Evolutionary conservation across 2,329 filamentous ascomycete genomes (phyloP).

Genomic region (Beauveria brongniartii): DNA sequence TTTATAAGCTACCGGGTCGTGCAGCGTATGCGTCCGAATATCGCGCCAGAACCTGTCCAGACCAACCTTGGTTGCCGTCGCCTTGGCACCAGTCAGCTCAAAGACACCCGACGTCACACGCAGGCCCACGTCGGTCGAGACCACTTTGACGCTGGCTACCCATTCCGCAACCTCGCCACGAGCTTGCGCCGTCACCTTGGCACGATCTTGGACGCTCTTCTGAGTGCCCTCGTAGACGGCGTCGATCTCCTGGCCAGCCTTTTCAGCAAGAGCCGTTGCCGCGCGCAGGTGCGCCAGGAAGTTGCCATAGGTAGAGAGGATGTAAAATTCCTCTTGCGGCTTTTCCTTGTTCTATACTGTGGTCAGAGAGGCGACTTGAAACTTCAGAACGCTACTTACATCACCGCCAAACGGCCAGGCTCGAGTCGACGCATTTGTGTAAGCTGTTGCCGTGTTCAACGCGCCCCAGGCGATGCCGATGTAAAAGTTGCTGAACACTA

Average conservation of each 20-base stretch:
- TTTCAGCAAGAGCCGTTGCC: constrained; percentile 49
- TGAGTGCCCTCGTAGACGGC: constrained; percentile 33
- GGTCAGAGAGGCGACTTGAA: neutral
- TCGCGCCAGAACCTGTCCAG: constrained; percentile 61
- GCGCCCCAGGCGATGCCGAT: constrained; percentile 54
- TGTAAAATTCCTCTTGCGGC: constrained; percentile 56
- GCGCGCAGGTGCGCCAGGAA: constrained; percentile 55
- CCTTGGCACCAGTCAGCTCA: constrained; percentile 52
- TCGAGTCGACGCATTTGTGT: constrained; percentile 48
- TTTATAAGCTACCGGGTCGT: constrained; percentile 62
- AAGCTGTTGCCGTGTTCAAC: constrained; percentile 44
- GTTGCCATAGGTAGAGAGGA: constrained; percentile 56
- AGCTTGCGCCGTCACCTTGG: constrained; percentile 38
- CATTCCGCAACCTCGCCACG: constrained; percentile 55
- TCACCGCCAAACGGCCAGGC: constrained; percentile 59
- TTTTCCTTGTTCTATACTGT: constrained; percentile 40
- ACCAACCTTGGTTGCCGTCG: constrained; percentile 49
- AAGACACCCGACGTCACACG: constrained; percentile 54
- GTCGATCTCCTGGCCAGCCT: constrained; percentile 41
- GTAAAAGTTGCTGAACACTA: constrained; percentile 61
- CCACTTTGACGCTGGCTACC: constrained; percentile 55
- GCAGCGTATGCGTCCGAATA: constrained; percentile 55
- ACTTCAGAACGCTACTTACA: constrained; percentile 23
- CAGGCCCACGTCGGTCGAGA: constrained; percentile 52
- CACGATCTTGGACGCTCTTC: constrained; percentile 28